These are phyloP conservation scores for Calcarisporium arbuscula DNA, from an alignment of 2,329 filamentous ascomycete species.

Conservation along the genomic window DNA sequence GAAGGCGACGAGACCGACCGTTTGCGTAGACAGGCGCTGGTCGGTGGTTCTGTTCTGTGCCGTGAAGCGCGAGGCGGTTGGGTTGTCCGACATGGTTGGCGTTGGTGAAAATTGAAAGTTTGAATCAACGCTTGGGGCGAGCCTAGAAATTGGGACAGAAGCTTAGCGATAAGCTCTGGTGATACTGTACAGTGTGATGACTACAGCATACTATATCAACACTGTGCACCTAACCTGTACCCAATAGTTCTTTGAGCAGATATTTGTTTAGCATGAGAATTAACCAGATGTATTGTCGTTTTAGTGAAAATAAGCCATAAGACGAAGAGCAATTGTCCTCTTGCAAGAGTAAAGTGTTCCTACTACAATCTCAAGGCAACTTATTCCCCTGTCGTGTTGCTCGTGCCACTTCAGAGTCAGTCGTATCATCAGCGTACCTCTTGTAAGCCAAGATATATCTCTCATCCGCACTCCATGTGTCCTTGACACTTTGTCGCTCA, in stretches of 20 bases:
- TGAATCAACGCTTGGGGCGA: too few relatives aligned
- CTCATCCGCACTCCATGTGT: slow-evolving; percentile 62
- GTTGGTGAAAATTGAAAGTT: slow-evolving; percentile 19
- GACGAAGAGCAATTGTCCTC: too few relatives aligned
- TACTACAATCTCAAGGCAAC: slow-evolving; percentile 52
- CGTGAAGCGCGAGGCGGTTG: slow-evolving; percentile 56
- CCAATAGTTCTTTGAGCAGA: too few relatives aligned
- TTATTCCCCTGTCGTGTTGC: slow-evolving; percentile 56
- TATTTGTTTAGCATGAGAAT: too few relatives aligned
- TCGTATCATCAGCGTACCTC: slow-evolving; percentile 59
- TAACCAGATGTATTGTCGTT: too few relatives aligned
- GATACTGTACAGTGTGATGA: too few relatives aligned
- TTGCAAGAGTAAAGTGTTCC: too few relatives aligned
- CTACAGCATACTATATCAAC: too few relatives aligned
- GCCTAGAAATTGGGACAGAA: too few relatives aligned
- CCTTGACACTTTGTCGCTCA: slow-evolving; percentile 53
- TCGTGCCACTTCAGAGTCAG: slow-evolving; percentile 54
- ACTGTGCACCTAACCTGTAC: too few relatives aligned
- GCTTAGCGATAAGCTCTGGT: too few relatives aligned
- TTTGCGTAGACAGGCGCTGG: slow-evolving; percentile 76
- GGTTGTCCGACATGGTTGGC: slow-evolving; percentile 14
- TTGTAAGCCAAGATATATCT: slow-evolving; percentile 64
- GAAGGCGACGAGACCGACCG: slow-evolving; percentile 84
- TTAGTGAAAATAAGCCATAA: too few relatives aligned
- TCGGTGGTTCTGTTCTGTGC: slow-evolving; percentile 70